phyloP scores from a whole-genome alignment of 495 filamentous ascomycete species.

The Rusavskia elegans region DNA sequence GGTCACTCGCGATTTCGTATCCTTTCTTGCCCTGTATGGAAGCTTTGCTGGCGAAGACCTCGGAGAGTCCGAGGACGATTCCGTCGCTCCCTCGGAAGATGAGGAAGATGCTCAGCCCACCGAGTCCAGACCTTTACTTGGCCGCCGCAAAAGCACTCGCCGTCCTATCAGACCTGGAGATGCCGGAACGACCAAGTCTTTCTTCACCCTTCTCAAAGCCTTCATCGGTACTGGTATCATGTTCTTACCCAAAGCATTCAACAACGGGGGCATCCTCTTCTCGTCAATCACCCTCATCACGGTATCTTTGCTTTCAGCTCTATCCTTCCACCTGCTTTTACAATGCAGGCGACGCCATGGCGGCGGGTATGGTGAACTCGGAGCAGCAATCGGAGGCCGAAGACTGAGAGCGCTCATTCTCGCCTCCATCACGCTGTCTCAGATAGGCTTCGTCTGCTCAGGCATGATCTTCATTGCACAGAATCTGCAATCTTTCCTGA shows the following conservation, averaged over 20 bases:
- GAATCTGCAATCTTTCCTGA: constrained; percentile 40
- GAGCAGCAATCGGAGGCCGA: constrained; percentile 33
- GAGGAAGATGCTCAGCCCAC: constrained; percentile 25
- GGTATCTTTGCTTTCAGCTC: constrained; percentile 36
- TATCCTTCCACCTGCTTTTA: constrained; percentile 49
- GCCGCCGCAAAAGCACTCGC: constrained; percentile 28
- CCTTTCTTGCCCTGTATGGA: constrained; percentile 55
- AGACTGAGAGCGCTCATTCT: constrained; percentile 37
- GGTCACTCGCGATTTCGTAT: constrained; percentile 47
- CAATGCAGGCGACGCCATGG: constrained; percentile 34
- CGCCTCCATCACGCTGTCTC: constrained; percentile 44
- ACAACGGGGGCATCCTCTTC: constrained; percentile 52
- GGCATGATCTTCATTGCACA: constrained; percentile 52
- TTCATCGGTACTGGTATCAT: constrained; percentile 54
- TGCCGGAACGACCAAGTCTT: constrained; percentile 43
- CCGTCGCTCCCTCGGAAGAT: constrained; percentile 25
- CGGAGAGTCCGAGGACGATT: constrained; percentile 46
- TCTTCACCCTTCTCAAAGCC: constrained; percentile 52
- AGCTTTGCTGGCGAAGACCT: constrained; percentile 59
- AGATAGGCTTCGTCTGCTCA: constrained; percentile 51
- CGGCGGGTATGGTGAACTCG: constrained; percentile 49
- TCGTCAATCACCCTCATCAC: constrained; percentile 40
- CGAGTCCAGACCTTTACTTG: constrained; percentile 37
- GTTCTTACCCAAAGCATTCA: constrained; percentile 53
- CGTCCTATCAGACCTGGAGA: constrained; percentile 28